phyloP scores from a whole-genome alignment of 2,329 filamentous ascomycete genomes.

The Monilinia fructicola region DNA sequence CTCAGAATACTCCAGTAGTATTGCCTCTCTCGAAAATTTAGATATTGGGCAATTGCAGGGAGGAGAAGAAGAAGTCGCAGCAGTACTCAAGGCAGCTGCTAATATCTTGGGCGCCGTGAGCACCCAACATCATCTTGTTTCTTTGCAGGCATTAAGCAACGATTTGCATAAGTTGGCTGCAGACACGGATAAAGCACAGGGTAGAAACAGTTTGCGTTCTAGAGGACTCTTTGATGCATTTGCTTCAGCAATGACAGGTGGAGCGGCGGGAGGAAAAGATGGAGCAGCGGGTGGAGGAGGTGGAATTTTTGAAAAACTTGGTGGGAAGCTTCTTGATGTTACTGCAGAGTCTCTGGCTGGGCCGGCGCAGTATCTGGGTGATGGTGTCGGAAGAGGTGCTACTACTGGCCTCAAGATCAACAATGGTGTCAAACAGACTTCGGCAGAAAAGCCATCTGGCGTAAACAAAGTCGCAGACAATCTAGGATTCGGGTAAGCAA shows the following conservation, averaged over 20 bases:
- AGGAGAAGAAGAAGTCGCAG: conserved; percentile 2
- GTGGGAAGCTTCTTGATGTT: not conserved
- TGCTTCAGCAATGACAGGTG: conserved; percentile 2
- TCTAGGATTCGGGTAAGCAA: conserved; percentile 21
- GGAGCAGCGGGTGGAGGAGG: not conserved
- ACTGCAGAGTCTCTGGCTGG: conserved; percentile 13
- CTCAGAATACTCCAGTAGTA: not conserved
- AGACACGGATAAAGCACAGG: conserved; percentile 5
- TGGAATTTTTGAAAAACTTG: not conserved
- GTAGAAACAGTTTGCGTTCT: not conserved
- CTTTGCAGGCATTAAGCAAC: conserved; percentile 18
- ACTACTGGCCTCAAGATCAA: conserved; percentile 21
- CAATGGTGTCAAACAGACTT: conserved; percentile 17
- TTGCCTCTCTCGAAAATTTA: conserved; percentile 7
- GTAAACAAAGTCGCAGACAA: conserved; percentile 14
- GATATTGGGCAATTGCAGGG: conserved; percentile 5
- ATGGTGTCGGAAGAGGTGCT: conserved; percentile 20
- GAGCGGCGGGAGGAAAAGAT: not conserved
- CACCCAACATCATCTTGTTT: conserved; percentile 10
- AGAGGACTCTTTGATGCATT: conserved; percentile 9
- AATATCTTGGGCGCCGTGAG: conserved; percentile 16
- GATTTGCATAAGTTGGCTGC: conserved; percentile 17
- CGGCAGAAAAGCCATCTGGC: conserved; percentile 14
- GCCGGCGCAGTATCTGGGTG: conserved; percentile 11
- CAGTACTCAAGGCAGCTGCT: conserved; percentile 7